These are phyloP conservation scores for Pseudoneurospora amorphoporcata DNA, from an alignment of 495 filamentous ascomycete genomes.

Conservation along the genomic window DNA sequence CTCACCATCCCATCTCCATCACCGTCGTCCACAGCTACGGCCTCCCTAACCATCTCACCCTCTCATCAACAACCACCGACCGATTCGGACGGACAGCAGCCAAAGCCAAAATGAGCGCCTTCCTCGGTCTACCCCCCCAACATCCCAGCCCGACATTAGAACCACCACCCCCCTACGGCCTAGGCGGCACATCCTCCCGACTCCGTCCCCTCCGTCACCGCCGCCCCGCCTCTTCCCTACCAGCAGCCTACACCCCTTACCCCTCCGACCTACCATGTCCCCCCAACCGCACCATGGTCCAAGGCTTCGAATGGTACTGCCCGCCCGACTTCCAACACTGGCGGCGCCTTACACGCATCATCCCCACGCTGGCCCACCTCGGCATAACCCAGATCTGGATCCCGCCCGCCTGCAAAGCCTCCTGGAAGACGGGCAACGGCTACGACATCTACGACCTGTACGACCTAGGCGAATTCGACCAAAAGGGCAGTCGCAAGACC, in stretches of 20 bases:
- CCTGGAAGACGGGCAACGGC: constrained; percentile 49
- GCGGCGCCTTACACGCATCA: constrained; percentile 47
- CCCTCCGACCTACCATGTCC: constrained; percentile 5
- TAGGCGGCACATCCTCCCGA: constrained; percentile 7
- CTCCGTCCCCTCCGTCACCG: constrained; percentile 11
- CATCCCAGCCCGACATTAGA: constrained; percentile 3
- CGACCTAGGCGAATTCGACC: constrained; percentile 75
- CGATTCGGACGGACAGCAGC: too few relatives aligned
- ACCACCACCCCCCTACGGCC: neutral
- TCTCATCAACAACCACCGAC: neutral
- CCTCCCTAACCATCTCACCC: neutral
- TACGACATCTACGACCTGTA: constrained; percentile 74
- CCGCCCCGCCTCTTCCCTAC: constrained; percentile 1
- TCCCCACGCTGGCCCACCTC: constrained; percentile 46
- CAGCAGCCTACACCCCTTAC: constrained; percentile 11
- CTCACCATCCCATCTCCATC: neutral
- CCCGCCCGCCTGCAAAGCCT: constrained; percentile 65
- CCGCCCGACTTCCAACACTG: constrained; percentile 55
- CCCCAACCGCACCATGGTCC: constrained; percentile 52
- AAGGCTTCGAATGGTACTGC: constrained; percentile 71
- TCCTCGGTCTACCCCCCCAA: constrained; percentile 11
- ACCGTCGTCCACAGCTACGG: neutral
- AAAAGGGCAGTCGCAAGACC: constrained; percentile 51
- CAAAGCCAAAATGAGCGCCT: constrained; percentile 12
- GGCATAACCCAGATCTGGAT: constrained; percentile 63